Evolutionary conservation across 2,329 filamentous ascomycete genomes (phyloP), one percentile per base, ranked within the genome.

Genomic region (Aspergillus tanneri): DNA sequence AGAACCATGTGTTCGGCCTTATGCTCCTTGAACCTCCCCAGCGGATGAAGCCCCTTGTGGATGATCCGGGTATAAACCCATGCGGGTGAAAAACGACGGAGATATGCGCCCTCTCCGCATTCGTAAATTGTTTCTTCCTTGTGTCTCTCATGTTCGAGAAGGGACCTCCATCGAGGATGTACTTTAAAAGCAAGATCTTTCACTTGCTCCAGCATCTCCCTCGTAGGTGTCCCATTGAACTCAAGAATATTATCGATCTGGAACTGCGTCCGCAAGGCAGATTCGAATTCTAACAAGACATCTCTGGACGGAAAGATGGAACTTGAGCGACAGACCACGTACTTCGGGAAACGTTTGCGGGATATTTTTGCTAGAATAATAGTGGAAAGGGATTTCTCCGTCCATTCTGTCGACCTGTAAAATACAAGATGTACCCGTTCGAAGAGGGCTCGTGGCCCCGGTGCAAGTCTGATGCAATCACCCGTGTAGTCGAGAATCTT

Each of bases 331-430:
- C 87, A 95, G 4, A 97, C 91, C 18, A 97, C 81, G 62, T 96
- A 99, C 3, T 86, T 77, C 0, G 92, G 91, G 56, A 96, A 99
- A 64, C 91, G 93, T 27, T 89, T 81, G 35, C 84, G 81, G 2
- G 91, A 88, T 48, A 95, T 95, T 55, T 92, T 91, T 6, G 93
- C 89, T 4, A 99, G 78, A 36, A 99, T 96, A 45, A 97, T 92
- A 0, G 91, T 92, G 1, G 90, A 97, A 11, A 99, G 75, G 1
- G 92, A 96, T 67, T 96, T 97, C 61, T 97, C 92, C 0, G 91
- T 95, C 93, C 93, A 99, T 66, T 96, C 88, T 0, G 90, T 95
- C 8, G 91, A 96, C 49, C 92, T 81, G 68, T 97, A 97, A 67
- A 96, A 99, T 22, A 99, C 90, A 2, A 99, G 74, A 71, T 97